Base-by-base conservation (phyloP, 2,329 filamentous ascomycete species). In the Teratosphaeria pseudoeucalypti region DNA sequence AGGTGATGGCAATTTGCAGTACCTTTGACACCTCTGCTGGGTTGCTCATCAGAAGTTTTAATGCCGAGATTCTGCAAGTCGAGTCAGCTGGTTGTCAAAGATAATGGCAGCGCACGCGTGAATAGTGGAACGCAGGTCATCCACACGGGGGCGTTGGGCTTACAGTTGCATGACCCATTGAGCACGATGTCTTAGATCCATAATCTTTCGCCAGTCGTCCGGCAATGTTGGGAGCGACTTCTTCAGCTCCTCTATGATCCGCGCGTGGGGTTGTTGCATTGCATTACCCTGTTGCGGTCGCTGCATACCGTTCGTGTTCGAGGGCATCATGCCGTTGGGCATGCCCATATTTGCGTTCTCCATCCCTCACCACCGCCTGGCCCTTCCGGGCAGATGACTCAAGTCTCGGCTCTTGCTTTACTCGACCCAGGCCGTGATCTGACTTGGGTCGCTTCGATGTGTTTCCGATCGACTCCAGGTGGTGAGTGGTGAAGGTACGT, bases 131-230 rank as follows among this genome's bases (percentile, higher is more conserved):
- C 23, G n/a, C 9, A 32, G 4, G 29, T 32, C 29, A 7, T 32
- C 7, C 29, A 32, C 29, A 32, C 29, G 29, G 29, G 4, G 32
- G 49, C 26, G 32, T 23, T 7, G 11, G 23, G 68, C 71, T 63
- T 58, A 73, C 70, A 73, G 60, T 57, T 72, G 70, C 63, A 74
- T 67, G 43, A 71, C 65, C 37, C 60, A 61, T 23, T 49, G 39
- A 10, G 68, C 66, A 49, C 72, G 68, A 26, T 68, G 65, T 34
- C 65, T 61, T 11, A 66, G 43, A 37, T 71, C 66, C 56, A 72
- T 62, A 9, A 68, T 70, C 16, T 63, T 62, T 63, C 73, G 71
- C 72, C 72, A 74, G n/a, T 63, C 65, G 19, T 49, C 11, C 59
- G 59, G 37, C 63, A 60, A 34, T 69, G 61, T 37, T 61, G 59